phyloP scores from a whole-genome alignment of 2,329 filamentous ascomycete species.

The Bipolaris cookei region DNA sequence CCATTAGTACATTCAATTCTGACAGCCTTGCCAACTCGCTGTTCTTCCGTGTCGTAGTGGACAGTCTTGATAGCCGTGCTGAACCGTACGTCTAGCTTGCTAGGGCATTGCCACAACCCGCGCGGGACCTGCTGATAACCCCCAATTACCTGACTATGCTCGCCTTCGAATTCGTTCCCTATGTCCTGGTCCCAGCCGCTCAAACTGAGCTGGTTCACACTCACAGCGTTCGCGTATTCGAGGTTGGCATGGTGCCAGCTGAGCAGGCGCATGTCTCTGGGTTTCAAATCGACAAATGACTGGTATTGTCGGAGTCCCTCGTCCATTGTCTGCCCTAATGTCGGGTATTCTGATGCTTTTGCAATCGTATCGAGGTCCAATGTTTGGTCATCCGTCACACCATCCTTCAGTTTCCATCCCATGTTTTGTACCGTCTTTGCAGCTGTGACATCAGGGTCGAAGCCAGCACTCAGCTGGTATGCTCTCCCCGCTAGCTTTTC shows the following conservation, averaged over 20 bases:
- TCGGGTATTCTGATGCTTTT: slow-evolving; percentile 67
- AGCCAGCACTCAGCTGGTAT: slow-evolving; percentile 70
- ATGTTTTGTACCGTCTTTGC: slow-evolving; percentile 78
- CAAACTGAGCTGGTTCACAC: slow-evolving; percentile 84
- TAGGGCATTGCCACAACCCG: slow-evolving; percentile 79
- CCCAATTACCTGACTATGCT: slow-evolving; percentile 90
- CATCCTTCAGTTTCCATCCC: slow-evolving; percentile 78
- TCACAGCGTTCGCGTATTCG: slow-evolving; percentile 95
- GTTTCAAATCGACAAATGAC: slow-evolving; percentile 77
- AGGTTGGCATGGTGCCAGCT: slow-evolving; percentile 99
- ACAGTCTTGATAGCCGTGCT: slow-evolving; percentile 76
- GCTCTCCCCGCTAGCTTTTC: slow-evolving; percentile 73
- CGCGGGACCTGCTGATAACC: slow-evolving; percentile 94
- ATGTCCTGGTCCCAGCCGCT: slow-evolving; percentile 96
- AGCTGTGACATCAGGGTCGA: slow-evolving; percentile 72
- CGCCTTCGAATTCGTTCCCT: slow-evolving; percentile 95
- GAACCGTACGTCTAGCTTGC: slow-evolving; percentile 76
- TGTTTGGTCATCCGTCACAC: slow-evolving; percentile 66
- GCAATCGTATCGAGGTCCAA: slow-evolving; percentile 74
- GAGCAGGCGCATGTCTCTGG: slow-evolving; percentile 86
- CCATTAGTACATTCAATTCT: slow-evolving; percentile 74
- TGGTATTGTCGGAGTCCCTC: slow-evolving; percentile 89
- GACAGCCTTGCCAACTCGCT: slow-evolving; percentile 32
- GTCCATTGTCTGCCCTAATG: slow-evolving; percentile 89
- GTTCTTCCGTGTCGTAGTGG: slow-evolving; percentile 57